Base-by-base conservation (phyloP, 345 rosid genomes). In the Carallia pectinifolia region DNA sequence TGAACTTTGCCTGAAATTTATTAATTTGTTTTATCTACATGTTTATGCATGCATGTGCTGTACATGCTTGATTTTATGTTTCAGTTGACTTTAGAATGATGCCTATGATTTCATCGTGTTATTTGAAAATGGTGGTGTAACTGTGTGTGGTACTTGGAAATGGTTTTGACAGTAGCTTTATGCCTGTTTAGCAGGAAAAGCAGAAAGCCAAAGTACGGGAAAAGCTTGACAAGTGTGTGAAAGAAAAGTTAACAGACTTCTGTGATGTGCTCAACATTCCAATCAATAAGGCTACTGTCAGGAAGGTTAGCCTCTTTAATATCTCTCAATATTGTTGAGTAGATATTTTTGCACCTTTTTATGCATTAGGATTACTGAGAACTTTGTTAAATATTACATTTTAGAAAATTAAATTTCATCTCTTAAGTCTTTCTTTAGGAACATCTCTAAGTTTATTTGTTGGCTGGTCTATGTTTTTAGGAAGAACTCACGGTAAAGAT, bases 181-280 rank as follows among this genome's bases (percentile, higher is more conserved):
- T 8, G 15, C 8, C 60, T 36, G 59, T 36, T 33, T 58, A 60
- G 81, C 89, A 88, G 86, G 97, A 90, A 75, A 95, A 90, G 79
- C 99, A 90, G 60, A 92, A 85, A 61, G 78, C 86, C 17, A 84
- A 83, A 80, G 79, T 86, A 69, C 89, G 76, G 81, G 97, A 95
- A 74, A 95, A 95, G 79, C 75, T 95, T 74, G 98, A 95, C 68
- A 95, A 90, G 81, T 95, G 97, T 75, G 80, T 85, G 48, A 95
- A 92, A 82, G 98, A 95, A 71, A 95, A 90, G 76, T 67, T 95
- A 74, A 56, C 89, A 18, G 88, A 89, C 72, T 90, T 95, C 47
- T 95, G 99, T 81, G 94, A 92, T 71, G 81, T 95, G 68, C 96
- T 95, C 48, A 89, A 95, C 77, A 85, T 95, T 81, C 97, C 92